A percentile compares a stretch with the other conserved stretches of the same genome.
Evolutionary conservation across 192 early-diverging fungal genomes (phyloP).

Genomic region (Allomyces macrogynus): DNA sequence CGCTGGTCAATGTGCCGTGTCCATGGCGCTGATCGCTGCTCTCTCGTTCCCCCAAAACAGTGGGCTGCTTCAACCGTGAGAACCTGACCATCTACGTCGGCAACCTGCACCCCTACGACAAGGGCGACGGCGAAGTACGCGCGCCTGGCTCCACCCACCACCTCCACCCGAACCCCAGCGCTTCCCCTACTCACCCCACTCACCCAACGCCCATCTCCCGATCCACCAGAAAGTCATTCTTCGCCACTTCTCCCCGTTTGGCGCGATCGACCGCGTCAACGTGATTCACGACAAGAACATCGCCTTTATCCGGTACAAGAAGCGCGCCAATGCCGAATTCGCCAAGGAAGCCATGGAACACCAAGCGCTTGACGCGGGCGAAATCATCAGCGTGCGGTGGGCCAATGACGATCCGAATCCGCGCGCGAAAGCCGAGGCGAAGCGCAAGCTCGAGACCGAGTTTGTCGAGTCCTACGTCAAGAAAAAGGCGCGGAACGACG

Average conservation of each 20-base stretch:
- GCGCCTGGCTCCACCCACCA: no score
- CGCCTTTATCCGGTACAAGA: conserved; percentile 62
- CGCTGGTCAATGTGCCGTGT: no score
- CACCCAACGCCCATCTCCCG: conserved; percentile 24
- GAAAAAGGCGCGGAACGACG: not conserved
- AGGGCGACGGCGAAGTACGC: conserved; percentile 8
- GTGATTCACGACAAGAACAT: conserved; percentile 47
- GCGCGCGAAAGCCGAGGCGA: conserved; percentile 13
- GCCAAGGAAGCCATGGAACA: conserved; percentile 73
- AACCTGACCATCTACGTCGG: conserved; percentile 66
- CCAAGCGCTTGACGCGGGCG: conserved; percentile 55
- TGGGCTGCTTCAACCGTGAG: conserved; percentile 59
- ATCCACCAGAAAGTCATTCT: conserved; percentile 5
- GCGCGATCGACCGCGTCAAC: conserved; percentile 19
- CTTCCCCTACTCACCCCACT: not conserved
- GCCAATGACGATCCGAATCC: conserved; percentile 68
- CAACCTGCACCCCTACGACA: conserved; percentile 19
- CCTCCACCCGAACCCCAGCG: not conserved
- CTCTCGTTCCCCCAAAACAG: conserved; percentile 7
- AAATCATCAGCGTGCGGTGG: conserved; percentile 41
- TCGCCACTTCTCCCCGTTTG: not conserved
- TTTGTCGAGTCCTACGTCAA: not conserved
- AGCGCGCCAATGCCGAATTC: conserved; percentile 57
- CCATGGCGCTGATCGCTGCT: no score
- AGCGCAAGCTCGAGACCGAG: conserved; percentile 35